These are phyloP conservation scores for Pyrrhoderma noxium DNA, from an alignment of 1,284 basidiomycete genomes.

Conservation along the genomic window DNA sequence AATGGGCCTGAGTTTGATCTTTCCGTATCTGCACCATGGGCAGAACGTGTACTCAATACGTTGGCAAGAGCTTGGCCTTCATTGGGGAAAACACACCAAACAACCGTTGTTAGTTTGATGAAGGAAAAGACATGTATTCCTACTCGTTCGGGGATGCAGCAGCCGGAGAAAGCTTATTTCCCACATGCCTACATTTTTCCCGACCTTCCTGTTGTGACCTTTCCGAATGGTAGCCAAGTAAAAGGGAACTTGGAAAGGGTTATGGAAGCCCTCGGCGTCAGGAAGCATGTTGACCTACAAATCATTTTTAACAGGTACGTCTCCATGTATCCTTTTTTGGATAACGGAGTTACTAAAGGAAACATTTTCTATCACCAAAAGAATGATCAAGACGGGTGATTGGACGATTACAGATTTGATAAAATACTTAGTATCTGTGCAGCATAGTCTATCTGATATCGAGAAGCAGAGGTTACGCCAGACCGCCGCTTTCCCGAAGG, in stretches of 20 bases:
- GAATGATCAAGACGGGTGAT: conserved; percentile 80
- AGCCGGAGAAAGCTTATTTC: conserved; percentile 81
- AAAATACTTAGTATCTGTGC: conserved; percentile 85
- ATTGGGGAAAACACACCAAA: conserved; percentile 51
- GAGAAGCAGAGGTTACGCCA: conserved; percentile 72
- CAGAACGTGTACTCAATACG: conserved; percentile 73
- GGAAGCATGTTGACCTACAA: conserved; percentile 88
- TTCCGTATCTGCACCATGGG: conserved; percentile 62
- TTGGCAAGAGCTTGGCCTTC: conserved; percentile 76
- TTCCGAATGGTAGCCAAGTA: conserved; percentile 46
- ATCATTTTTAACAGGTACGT: conserved; percentile 74
- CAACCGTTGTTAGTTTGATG: conserved; percentile 53
- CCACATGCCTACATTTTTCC: conserved; percentile 82
- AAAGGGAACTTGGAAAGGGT: conserved; percentile 77
- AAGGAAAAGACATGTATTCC: conserved; percentile 72
- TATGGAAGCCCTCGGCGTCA: conserved; percentile 74
- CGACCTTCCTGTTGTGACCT: conserved; percentile 76
- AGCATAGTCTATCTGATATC: conserved; percentile 55
- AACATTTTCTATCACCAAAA: conserved; percentile 26
- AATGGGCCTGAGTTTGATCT: conserved; percentile 55
- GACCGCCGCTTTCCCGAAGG: conserved; percentile 78
- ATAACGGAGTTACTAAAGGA: conserved; percentile 6
- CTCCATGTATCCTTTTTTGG: conserved; percentile 3
- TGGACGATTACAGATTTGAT: conserved; percentile 77
- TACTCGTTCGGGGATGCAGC: conserved; percentile 71